phyloP scores from a whole-genome alignment of 306 rosid species.

The Luffa acutangula region DNA sequence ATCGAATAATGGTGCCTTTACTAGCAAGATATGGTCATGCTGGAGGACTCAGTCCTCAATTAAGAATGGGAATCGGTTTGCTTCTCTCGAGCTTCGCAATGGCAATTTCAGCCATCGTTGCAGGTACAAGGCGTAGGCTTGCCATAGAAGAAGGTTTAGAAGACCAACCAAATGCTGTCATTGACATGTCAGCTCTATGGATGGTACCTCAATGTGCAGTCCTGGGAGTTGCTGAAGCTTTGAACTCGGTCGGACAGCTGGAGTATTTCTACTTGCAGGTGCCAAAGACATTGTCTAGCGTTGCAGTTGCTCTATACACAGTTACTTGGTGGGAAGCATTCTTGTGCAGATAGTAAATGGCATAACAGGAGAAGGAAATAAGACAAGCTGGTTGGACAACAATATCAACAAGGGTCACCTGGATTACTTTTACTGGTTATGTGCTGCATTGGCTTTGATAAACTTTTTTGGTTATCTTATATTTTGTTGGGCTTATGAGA shows the following conservation, averaged over 20 bases:
- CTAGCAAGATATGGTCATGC: conserved; percentile 1
- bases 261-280: background rate
- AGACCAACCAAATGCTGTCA: background rate
- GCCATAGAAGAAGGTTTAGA: conserved; percentile 7
- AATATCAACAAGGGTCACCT: conserved; percentile 1
- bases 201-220: background rate
- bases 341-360: background rate
- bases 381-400: conserved; percentile 1
- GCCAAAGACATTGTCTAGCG: conserved; percentile 8
- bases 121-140: background rate
- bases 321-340: background rate
- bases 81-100: background rate
- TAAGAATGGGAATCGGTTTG: conserved; percentile 5
- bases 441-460: background rate
- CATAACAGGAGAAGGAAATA: background rate
- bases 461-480: background rate
- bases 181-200: conserved; percentile 5
- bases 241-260: background rate
- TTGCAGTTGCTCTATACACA: conserved; percentile 3
- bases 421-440: conserved; percentile 8
- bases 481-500: conserved; percentile 2
- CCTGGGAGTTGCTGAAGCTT: conserved; percentile 3
- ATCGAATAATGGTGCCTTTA: background rate
- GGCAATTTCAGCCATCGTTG: conserved; percentile 1
- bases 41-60: conserved; percentile 5